These are phyloP conservation scores for Herpetospermum pedunculosum DNA, from an alignment of 306 rosid genomes.

Conservation along the genomic window DNA sequence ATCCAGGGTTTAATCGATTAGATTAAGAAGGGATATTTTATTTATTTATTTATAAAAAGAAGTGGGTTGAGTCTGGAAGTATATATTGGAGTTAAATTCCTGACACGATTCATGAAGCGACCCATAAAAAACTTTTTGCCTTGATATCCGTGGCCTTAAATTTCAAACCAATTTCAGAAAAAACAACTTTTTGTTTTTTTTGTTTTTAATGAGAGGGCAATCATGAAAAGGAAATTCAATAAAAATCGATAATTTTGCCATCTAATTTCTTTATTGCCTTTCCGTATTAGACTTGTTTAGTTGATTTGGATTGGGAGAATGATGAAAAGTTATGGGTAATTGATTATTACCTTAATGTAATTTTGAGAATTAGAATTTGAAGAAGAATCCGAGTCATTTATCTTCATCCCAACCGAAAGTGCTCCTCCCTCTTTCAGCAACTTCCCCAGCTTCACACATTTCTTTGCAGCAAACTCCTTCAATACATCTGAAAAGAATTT, in stretches of 20 bases:
- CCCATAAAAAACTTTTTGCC: not conserved
- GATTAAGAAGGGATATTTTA: too few species aligned
- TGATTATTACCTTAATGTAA: conserved; percentile 25
- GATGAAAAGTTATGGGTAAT: not conserved
- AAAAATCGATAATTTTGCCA: not conserved
- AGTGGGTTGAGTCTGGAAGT: not conserved
- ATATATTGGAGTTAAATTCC: not conserved
- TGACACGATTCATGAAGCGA: conserved; percentile 1
- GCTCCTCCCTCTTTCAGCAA: conserved; percentile 48
- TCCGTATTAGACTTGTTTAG: too few species aligned
- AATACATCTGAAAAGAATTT: conserved; percentile 42
- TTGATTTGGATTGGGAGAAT: not conserved
- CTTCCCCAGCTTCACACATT: conserved; percentile 62
- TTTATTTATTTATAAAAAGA: too few species aligned
- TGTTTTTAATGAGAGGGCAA: not conserved
- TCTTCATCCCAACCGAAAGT: conserved; percentile 32
- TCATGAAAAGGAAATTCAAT: not conserved
- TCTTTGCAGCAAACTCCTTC: conserved; percentile 88
- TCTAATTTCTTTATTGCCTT: not conserved
- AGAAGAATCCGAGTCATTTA: conserved; percentile 20
- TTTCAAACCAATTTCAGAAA: conserved; percentile 1
- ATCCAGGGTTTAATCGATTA: too few species aligned
- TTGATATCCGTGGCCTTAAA: not conserved
- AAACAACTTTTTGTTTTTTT: not conserved
- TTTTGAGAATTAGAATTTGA: conserved; percentile 20